These are phyloP conservation scores for Diplodia corticola DNA, from an alignment of 2,329 filamentous ascomycete genomes.

Conservation along the genomic window DNA sequence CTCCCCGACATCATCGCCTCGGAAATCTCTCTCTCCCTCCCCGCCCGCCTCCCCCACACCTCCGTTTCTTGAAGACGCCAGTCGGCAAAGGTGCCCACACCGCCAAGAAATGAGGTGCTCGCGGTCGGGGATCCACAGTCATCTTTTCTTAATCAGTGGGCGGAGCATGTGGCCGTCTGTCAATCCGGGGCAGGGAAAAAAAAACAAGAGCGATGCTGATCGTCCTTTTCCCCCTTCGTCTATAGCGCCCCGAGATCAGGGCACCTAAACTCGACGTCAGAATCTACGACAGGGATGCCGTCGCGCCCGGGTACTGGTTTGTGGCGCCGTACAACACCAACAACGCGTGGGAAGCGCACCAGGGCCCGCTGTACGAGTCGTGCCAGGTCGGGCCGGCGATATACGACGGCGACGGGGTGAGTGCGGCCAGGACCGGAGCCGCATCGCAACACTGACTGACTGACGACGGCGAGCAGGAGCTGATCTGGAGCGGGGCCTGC, in stretches of 20 bases:
- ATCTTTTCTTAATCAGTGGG: no score
- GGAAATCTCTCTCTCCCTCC: neutral
- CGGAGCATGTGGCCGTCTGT: neutral
- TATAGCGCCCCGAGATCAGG: slow-evolving; percentile 23
- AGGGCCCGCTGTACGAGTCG: slow-evolving; percentile 6
- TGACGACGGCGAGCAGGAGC: no score
- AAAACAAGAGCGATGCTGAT: neutral
- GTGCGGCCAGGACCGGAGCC: no score
- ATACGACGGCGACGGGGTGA: slow-evolving; percentile 39
- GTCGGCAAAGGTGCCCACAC: neutral
- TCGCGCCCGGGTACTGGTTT: slow-evolving; percentile 49
- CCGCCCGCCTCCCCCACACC: no score
- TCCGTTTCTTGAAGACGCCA: neutral
- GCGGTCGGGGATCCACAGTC: neutral
- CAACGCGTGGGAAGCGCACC: slow-evolving; percentile 14
- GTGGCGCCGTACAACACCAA: slow-evolving; percentile 46
- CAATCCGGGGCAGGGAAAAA: neutral
- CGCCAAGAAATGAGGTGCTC: neutral
- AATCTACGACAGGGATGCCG: slow-evolving; percentile 18
- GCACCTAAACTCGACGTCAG: slow-evolving; percentile 21
- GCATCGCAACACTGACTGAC: slow-evolving; percentile 32
- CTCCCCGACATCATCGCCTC: neutral
- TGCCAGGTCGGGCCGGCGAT: slow-evolving; percentile 33
- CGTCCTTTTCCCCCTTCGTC: neutral
- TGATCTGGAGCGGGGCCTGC: slow-evolving; percentile 53